Base-by-base conservation (phyloP, 2,329 filamentous ascomycete genomes). In the Pseudogymnoascus sp. region DNA sequence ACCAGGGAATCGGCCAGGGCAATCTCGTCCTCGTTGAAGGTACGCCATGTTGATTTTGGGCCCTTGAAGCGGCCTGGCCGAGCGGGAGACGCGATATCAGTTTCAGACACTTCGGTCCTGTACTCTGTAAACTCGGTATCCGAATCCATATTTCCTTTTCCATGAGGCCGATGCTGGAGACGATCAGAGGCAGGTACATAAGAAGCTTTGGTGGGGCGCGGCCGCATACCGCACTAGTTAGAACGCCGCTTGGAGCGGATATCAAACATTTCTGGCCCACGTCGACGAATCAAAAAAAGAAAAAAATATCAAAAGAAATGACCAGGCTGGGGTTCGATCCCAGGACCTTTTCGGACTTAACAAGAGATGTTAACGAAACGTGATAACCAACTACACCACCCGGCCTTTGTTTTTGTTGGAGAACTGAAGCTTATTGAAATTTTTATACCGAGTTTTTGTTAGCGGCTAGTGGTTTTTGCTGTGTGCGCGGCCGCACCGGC, bases 31-130 rank as follows among this genome's bases (percentile, higher is more conserved):
- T 79, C 76, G 1, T 87, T 91, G 63, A 84, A 76, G 8, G 74
- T 69, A 61, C 77, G 78, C 91, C 92, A 96, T 67, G 86, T 87
- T 35, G 82, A 82, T 14, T 81, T 74, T 1, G 81, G 75, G 0
- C 91, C 90, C n/a, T 73, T 78, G 80, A 89, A 95, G 64, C 85
- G 85, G 71, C 94, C 94, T 8, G 86, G 86, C 1, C 88, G 82
- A 52, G 75, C 9, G 4, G 49, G 49, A 33, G 25, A 55, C 9
- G 49, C n/a, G 28, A 55, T 55, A 55, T 55, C 49, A n/a, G 49
- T 55, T 33, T 55, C 49, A 33, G 49, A 55, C n/a, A 55, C 49
- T 14, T 55, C 49, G 2, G 49, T 55, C 28, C 28, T 55, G 9
- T 33, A 19, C 28, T 55, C 49, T 22, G 28, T 55, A 22, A 19